A percentile compares a stretch with the other conserved stretches of the same genome.
These are phyloP conservation scores for Hypomontagnella monticulosa DNA, from an alignment of 495 filamentous ascomycete species.

Conservation along the genomic window DNA sequence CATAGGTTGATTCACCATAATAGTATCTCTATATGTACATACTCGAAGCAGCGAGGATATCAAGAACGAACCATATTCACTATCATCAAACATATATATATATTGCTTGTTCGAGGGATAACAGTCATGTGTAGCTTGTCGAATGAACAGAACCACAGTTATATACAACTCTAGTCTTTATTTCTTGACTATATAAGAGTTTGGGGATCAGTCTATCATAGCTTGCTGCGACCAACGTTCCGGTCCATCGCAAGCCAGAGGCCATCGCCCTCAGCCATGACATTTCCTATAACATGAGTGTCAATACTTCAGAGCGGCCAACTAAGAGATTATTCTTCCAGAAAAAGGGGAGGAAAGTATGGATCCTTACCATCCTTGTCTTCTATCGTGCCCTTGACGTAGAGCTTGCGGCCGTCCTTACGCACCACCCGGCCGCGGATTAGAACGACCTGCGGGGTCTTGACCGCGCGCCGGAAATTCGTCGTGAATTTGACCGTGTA, in stretches of 20 bases:
- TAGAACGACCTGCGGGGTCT: constrained; percentile 42
- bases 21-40: constrained; percentile 23
- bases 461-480: constrained; percentile 44
- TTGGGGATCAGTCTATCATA: constrained; percentile 13
- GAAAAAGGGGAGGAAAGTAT: too few species aligned
- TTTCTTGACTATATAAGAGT: background rate
- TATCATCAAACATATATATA: background rate
- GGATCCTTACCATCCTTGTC: constrained; percentile 42
- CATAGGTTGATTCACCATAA: constrained; percentile 5
- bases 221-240: constrained; percentile 18
- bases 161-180: background rate
- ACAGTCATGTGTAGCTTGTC: background rate
- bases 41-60: constrained; percentile 21
- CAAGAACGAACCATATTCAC: background rate
- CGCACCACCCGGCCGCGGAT: constrained; percentile 40
- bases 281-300: constrained; percentile 20
- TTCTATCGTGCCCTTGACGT: constrained; percentile 42
- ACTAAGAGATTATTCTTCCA: background rate
- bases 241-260: constrained; percentile 39
- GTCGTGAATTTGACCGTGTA: constrained; percentile 47
- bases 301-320: constrained; percentile 1
- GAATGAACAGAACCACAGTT: background rate
- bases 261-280: constrained; percentile 43
- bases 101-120: background rate
- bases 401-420: constrained; percentile 46